Evolutionary conservation across 306 rosid species (phyloP).

Genomic region (Ammopiptanthus mongolicus): DNA sequence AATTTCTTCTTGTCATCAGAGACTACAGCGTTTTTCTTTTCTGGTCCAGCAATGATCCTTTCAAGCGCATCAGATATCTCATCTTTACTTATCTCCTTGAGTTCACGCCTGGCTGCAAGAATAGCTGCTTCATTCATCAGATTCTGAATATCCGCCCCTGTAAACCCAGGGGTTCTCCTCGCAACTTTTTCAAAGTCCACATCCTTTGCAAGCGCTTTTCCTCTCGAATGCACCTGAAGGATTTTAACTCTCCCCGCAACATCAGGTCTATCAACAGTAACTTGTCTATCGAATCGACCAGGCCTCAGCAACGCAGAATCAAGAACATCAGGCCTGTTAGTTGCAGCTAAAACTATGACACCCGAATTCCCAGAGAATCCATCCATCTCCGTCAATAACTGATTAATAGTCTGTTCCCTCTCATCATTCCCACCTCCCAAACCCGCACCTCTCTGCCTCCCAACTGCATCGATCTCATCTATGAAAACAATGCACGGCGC

Average conservation of each 20-base stretch:
- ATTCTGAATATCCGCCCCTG: constrained; percentile 34
- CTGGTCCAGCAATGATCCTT: constrained; percentile 62
- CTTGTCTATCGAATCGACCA: constrained; percentile 71
- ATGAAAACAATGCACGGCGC: constrained; percentile 83
- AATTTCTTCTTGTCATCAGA: constrained; percentile 69
- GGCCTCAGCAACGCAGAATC: constrained; percentile 68
- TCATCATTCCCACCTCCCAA: constrained; percentile 82
- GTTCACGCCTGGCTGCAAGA: constrained; percentile 64
- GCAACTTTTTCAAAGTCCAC: constrained; percentile 57
- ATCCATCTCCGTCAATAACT: constrained; percentile 79
- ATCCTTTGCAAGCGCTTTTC: constrained; percentile 66
- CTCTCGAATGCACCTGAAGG: constrained; percentile 87
- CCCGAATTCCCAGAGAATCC: constrained; percentile 80
- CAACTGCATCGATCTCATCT: constrained; percentile 76
- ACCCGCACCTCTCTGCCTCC: constrained; percentile 86
- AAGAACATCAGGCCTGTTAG: constrained; percentile 74
- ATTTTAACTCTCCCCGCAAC: constrained; percentile 76
- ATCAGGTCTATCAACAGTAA: constrained; percentile 79
- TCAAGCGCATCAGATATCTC: constrained; percentile 70
- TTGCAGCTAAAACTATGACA: constrained; percentile 75
- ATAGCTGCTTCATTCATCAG: constrained; percentile 66
- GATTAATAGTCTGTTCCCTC: constrained; percentile 81
- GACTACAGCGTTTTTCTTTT: constrained; percentile 67
- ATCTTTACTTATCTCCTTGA: constrained; percentile 61
- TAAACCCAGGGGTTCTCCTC: constrained; percentile 61